Conservation (phyloP, 768 basidiomycete species). For the Serendipita sp. region DNA sequence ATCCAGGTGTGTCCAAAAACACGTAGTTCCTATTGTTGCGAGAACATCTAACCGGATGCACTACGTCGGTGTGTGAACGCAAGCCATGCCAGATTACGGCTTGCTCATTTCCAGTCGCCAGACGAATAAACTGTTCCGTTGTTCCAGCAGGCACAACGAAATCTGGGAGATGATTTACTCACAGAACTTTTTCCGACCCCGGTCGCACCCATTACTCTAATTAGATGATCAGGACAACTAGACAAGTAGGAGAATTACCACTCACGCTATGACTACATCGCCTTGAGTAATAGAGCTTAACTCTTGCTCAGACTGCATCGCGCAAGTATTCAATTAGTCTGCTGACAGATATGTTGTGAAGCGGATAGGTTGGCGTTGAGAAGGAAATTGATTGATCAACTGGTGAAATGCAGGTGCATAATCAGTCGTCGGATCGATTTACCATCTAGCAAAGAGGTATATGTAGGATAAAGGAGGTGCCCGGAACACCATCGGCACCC, state of each 20-base stretch:
- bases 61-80: slow-evolving; percentile 12
- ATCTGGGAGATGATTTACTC: background rate
- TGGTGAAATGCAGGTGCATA: no score
- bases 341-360: background rate
- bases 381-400: slow-evolving; percentile 10
- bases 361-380: slow-evolving; percentile 9
- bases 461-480: no score
- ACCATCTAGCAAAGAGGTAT: no score
- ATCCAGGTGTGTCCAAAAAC: slow-evolving; percentile 10
- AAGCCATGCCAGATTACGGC: slow-evolving; percentile 13
- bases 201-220: slow-evolving; percentile 19
- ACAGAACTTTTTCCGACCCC: slow-evolving; percentile 20
- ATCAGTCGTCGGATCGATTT: no score
- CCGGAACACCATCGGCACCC: no score
- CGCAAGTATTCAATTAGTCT: no score
- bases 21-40: background rate
- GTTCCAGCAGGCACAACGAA: background rate
- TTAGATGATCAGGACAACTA: slow-evolving; percentile 6
- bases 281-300: background rate
- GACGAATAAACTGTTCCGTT: background rate
- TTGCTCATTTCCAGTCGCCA: slow-evolving; percentile 15
- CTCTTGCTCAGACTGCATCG: background rate
- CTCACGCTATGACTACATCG: background rate
- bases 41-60: background rate
- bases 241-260: slow-evolving; percentile 16